Conservation (phyloP, 768 basidiomycete genomes). For the Agaricus subrufescens region DNA sequence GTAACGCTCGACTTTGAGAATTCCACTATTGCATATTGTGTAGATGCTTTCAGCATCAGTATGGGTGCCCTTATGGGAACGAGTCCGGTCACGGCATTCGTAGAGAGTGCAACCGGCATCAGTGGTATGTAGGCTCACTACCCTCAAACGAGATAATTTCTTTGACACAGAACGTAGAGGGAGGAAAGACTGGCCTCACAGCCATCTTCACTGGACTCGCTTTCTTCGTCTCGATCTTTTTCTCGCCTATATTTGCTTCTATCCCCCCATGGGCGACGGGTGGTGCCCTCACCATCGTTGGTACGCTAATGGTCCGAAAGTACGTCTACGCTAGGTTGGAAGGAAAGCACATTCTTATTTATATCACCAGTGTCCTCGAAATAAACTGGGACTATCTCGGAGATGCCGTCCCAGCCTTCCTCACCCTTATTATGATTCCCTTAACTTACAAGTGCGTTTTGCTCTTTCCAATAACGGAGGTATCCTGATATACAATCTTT, state of each 20-base stretch:
- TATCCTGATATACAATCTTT: background rate
- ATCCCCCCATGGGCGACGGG: conserved; percentile 88
- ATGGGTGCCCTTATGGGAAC: conserved; percentile 80
- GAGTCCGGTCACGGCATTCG: conserved; percentile 78
- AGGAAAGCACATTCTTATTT: background rate
- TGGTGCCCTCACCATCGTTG: conserved; percentile 79
- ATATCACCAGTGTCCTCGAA: conserved; percentile 53
- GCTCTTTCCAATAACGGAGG: background rate
- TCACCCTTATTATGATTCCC: conserved; percentile 77
- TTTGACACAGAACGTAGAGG: conserved; percentile 43
- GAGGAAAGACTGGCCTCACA: conserved; percentile 83
- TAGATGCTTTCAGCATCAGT: conserved; percentile 76
- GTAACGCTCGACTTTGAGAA: conserved; percentile 85
- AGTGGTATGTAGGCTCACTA: conserved; percentile 37
- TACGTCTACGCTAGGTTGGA: conserved; percentile 24
- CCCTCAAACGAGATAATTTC: background rate
- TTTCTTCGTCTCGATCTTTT: conserved; percentile 85
- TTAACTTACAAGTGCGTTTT: conserved; percentile 61
- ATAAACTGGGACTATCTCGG: conserved; percentile 91
- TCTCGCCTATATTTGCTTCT: conserved; percentile 83
- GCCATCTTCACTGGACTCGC: conserved; percentile 67
- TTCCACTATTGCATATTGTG: conserved; percentile 76
- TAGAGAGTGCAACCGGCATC: conserved; percentile 82
- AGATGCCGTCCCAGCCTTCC: conserved; percentile 83
- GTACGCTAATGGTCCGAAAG: conserved; percentile 88